Evolutionary conservation across 805 yeast genomes (phyloP), one percentile per base, ranked within the genome.

Genomic region (Ogataea polymorpha): DNA sequence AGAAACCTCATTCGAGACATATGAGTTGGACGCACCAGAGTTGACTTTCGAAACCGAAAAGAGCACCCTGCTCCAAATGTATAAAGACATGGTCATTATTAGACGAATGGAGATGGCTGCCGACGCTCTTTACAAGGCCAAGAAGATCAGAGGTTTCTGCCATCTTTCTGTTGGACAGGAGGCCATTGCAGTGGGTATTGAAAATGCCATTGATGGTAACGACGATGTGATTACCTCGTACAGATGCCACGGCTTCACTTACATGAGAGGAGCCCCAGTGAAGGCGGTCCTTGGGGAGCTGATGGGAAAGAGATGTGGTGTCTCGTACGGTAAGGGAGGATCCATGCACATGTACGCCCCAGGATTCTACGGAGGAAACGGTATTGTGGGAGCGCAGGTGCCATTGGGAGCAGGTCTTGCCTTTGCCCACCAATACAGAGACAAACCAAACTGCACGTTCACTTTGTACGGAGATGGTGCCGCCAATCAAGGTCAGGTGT

Each of bases 101-200:
- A 82, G 96, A 77, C 86, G 99, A 71, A 82, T 93, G 93, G 99
- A 93, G 74, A 91, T 93, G 96, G 95, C 96, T 30, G 81, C 98
- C 48, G 99, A 93, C 66, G 98, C 97, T 23, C 74, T 93, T 51
- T 93, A 93, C 77, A 93, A 93, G 75, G 96, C 98, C 59, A 93
- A 93, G 77, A 89, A 91, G 73, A 90, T 93, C 62, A 81, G 98
- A 75, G 99, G 99, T 57, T 93, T 93, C 82, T 93, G 99, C 72
- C 99, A 93, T 70, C 79, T 93, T 73, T 86, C 96, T 11, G 89
- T 87, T 50, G 99, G 99, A 61, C 99, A 93, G 74, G 99, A 93
- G 74, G 99, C 99, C 50, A 80, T 93, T 69, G 96, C 99, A 49
- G 97, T 91, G 49, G 99, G 99, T 67, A 89, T 93, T 55, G 99